phyloP scores from a whole-genome alignment of 495 filamentous ascomycete genomes.

The Penicillium angulare region DNA sequence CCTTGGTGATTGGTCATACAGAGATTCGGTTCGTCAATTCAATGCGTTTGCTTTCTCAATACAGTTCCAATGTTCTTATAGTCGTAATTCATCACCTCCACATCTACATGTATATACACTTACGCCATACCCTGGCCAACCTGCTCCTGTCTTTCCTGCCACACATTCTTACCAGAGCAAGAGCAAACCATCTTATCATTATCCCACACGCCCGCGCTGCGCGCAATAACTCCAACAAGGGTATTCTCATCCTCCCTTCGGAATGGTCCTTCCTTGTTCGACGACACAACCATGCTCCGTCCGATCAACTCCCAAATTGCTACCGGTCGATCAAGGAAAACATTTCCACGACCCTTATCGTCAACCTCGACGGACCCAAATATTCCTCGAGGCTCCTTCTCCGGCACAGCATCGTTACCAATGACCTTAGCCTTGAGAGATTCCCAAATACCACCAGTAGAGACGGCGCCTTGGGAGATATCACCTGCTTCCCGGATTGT shows the following conservation, averaged over 20 bases:
- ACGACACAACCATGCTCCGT: slow-evolving; percentile 79
- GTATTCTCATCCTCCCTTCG: slow-evolving; percentile 74
- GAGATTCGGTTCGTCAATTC: no score
- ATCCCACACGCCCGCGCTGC: slow-evolving; percentile 95
- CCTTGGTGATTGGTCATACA: no score
- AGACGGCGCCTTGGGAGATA: slow-evolving; percentile 76
- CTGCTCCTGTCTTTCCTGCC: slow-evolving; percentile 94
- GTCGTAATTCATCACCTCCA: neutral
- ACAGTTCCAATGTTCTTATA: no score
- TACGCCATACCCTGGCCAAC: slow-evolving; percentile 80
- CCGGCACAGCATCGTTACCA: slow-evolving; percentile 31
- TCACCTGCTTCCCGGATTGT: slow-evolving; percentile 86
- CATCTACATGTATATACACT: slow-evolving; percentile 4
- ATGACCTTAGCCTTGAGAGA: slow-evolving; percentile 48
- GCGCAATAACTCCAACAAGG: slow-evolving; percentile 86
- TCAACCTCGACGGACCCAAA: slow-evolving; percentile 75
- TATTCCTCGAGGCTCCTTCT: slow-evolving; percentile 56
- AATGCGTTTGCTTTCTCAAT: no score
- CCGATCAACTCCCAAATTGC: slow-evolving; percentile 96
- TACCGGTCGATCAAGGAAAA: slow-evolving; percentile 76
- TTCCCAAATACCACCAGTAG: slow-evolving; percentile 83
- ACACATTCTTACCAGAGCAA: slow-evolving; percentile 95
- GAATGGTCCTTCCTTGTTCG: slow-evolving; percentile 45
- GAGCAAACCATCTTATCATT: slow-evolving; percentile 97
- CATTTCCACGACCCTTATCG: slow-evolving; percentile 60